Evolutionary conservation across 176 grass and related monocot species (phyloP).

Genomic region (Raddia distichophylla): DNA sequence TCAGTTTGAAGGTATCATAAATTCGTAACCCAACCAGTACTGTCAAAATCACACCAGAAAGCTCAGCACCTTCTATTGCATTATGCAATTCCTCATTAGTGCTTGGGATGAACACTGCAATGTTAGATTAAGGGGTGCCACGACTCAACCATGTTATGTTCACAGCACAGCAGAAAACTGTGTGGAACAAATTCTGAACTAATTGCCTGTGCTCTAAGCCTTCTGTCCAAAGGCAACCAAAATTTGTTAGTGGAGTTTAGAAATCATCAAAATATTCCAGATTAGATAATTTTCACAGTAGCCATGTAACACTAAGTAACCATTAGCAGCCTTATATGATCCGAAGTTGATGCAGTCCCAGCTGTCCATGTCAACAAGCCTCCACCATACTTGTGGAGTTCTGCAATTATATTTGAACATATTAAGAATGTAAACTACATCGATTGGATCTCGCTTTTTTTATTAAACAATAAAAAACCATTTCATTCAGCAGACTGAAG

Average conservation of each 20-base stretch:
- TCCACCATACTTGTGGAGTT: constrained; percentile 94
- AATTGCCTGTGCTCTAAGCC: constrained; percentile 38
- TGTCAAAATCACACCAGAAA: constrained; percentile 45
- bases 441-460: background rate
- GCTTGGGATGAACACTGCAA: background rate
- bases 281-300: constrained; percentile 29
- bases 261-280: constrained; percentile 25
- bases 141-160: background rate
- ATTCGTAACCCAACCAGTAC: constrained; percentile 38
- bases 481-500: background rate
- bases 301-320: constrained; percentile 31
- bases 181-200: background rate
- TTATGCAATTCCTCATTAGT: constrained; percentile 4
- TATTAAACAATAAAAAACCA: background rate
- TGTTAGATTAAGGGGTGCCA: background rate
- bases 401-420: constrained; percentile 39
- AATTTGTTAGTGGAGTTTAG: constrained; percentile 46
- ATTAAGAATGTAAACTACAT: constrained; percentile 24
- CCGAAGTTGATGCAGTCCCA: constrained; percentile 52
- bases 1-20: constrained; percentile 36
- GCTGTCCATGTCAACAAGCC: constrained; percentile 65
- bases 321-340: constrained; percentile 31
- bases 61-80: constrained; percentile 25
- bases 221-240: constrained; percentile 47
- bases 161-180: constrained; percentile 5